Evolutionary conservation across 495 filamentous ascomycete genomes (phyloP), one percentile per base, ranked within the genome.

Genomic region (Talaromyces ruber): DNA sequence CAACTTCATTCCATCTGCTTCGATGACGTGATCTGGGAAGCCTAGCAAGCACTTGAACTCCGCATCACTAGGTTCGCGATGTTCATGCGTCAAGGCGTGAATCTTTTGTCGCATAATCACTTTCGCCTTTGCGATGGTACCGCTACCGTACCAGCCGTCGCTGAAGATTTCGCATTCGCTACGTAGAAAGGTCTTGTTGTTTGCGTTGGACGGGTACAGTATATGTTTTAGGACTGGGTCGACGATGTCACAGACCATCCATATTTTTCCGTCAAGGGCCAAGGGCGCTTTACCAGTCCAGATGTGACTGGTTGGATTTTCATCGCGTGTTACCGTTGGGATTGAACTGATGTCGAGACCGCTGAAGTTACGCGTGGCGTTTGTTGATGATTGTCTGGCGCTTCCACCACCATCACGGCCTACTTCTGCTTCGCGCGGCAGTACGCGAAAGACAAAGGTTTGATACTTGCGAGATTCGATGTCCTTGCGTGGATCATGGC

Each of bases 171-270:
- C 84, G 68, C 81, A 88, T 3, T 73, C 73, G 4, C 65, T 25
- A 16, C 80, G 74, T 12, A 84, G 63, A 45, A 73, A 74, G 4
- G 56, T 66, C n/a, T 63, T 45, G 59, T 22, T 25, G 60, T 26
- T 39, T 56, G 57, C 39, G 56, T 64, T 54, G 21, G 62, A 50
- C 30, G 67, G 70, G 57, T 70, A 73, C 53, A 76, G 62, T 18
- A 74, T 53, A 0, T 51, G 28, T 29, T 25, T 22, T 2, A 93
- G 70, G 8, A 93, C 67, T 0, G 92, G 89, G 67, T 97, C 93
- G 0, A 83, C 85, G 61, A 98, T 88, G 71, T 98, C 94, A 74
- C 93, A 95, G 30, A 93, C 80, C 78, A 97, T 94, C 88, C 91
- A 98, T 62, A 92, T 85, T 53, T 92, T 89, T 2, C 92, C 92